Evolutionary conservation across 2,329 filamentous ascomycete genomes (phyloP), one percentile per base, ranked within the genome.

Genomic region (Metarhizium robertsii): DNA sequence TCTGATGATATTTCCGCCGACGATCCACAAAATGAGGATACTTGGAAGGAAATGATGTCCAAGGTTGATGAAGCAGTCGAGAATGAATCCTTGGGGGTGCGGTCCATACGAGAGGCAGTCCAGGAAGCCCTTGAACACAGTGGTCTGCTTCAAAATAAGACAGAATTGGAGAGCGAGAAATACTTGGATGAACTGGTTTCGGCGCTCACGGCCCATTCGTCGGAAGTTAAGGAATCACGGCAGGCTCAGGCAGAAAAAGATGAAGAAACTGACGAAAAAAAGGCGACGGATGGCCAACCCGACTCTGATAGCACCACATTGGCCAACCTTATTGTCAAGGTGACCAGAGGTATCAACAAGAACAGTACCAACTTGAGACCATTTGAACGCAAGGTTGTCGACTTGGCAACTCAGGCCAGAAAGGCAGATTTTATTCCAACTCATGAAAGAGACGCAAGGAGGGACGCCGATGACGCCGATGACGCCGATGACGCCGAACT

Each of bases 41-140:
- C 75, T 14, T 84, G 80, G 80, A 73, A 77, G 50, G 76, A 80
- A 52, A 75, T 83, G 66, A 79, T 77, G 61, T 67, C 70, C 32
- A 78, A 75, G 65, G 78, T 83, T 14, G 79, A 83, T 55, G 74
- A 81, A 53, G 76, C 78, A 2, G 77, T 84, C 53, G 78, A 83
- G 58, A 77, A 80, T 58, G 81, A 84, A 52, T 77, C 79, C 49
- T 67, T 75, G 11, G 80, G 80, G 30, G 65, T 80, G 34, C 72
- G 72, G 6, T 72, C 73, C 8, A 76, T 83, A 16, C 72, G 77
- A 49, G 79, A 81, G 56, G 77, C 78, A 5, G 77, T 84, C 29
- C 73, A 79, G 57, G 73, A 80, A 47, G 80, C 80, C 1, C 70
- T 84, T 2, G 73, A 78, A 56, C 75, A 80, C 63, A 80, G 77